Base-by-base conservation (phyloP, 139 green algal species). In the Chlorella vulgaris region DNA sequence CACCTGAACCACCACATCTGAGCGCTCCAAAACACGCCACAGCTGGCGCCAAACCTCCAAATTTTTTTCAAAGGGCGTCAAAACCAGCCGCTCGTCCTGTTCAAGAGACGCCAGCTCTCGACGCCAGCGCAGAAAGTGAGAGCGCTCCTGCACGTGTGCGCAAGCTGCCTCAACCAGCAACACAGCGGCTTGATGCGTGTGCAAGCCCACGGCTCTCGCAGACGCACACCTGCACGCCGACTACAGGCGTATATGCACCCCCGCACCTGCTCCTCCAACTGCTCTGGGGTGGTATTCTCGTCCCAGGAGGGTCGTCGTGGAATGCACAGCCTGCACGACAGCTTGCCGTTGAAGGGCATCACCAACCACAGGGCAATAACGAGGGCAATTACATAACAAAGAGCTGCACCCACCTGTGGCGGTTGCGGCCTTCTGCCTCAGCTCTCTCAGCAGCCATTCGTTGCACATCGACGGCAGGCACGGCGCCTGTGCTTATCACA, bases 21-120 rank as follows among this genome's bases (percentile, higher is more conserved):
- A 93, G 15, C 97, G 88, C 87, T 99, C 97, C 83, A 99, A 82
- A 55, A 99, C 97, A 5, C 97, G 89, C 97, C 97, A 99, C 76
- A 99, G 90, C 94, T 99, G 97, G 26, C 97, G 84, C 97, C 97
- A 99, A 29, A 99, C 95, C 76, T 99, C 95, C 58, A 99, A 82
- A 88, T 99, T 99, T 91, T 99, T 99, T 89, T 99, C 97, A 90
- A 99, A 99, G 4, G 97, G 97, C 28, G 97, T 99, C 68, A 99
- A 83, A 74, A 94, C 74, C 85, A 99, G 82, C 2, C 81, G 62
- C 85, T 97, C 94, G 61, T 97, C 92, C 79, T 96, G 91, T 88
- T 99, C 96, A 69, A 99, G 55, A 33, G 47, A 68, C 26, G 91
- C 92, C 51, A 97, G 85, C 22, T 85, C 84, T 36, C 97, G 88